A percentile compares a stretch with the other conserved stretches of the same genome.
These are phyloP conservation scores for Prunus yedoensis DNA, from an alignment of 331 rosid species.

Conservation along the genomic window DNA sequence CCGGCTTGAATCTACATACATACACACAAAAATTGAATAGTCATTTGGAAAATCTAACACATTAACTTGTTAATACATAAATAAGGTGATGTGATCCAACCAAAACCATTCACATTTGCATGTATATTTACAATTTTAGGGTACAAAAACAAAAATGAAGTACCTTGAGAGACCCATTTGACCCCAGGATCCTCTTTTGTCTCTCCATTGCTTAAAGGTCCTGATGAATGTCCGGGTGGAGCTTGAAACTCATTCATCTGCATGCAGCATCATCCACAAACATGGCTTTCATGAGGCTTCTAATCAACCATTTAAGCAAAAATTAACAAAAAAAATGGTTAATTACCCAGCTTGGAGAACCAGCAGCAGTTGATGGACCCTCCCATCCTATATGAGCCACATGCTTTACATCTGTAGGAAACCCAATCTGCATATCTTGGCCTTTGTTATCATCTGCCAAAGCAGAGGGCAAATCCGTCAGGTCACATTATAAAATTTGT, in stretches of 20 bases:
- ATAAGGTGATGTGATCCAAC: no score
- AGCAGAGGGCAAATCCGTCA: no score
- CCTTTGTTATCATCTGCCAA: slow-evolving; percentile 64
- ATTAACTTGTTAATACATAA: not conserved
- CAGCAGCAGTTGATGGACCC: slow-evolving; percentile 72
- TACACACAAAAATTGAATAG: not conserved
- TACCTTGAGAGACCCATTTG: slow-evolving; percentile 54
- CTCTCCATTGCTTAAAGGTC: slow-evolving; percentile 36
- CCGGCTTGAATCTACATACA: slow-evolving; percentile 36
- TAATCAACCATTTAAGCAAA: slow-evolving; percentile 9
- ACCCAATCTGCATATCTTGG: slow-evolving; percentile 77
- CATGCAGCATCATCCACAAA: slow-evolving; percentile 8
- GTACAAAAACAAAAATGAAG: not conserved
- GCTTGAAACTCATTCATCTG: slow-evolving; percentile 74
- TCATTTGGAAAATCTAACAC: not conserved
- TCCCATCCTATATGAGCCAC: slow-evolving; percentile 98
- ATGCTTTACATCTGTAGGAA: slow-evolving; percentile 93
- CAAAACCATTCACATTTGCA: no score
- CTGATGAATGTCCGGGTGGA: slow-evolving; percentile 41
- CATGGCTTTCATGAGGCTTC: not conserved
- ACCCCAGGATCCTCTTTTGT: slow-evolving; percentile 17
- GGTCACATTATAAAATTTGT: no score
- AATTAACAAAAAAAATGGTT: not conserved
- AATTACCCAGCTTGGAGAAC: slow-evolving; percentile 86
- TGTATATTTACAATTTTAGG: no score